These are phyloP conservation scores for Rhizophagus sp. DNA, from an alignment of 192 early-diverging fungal species.

Conservation along the genomic window DNA sequence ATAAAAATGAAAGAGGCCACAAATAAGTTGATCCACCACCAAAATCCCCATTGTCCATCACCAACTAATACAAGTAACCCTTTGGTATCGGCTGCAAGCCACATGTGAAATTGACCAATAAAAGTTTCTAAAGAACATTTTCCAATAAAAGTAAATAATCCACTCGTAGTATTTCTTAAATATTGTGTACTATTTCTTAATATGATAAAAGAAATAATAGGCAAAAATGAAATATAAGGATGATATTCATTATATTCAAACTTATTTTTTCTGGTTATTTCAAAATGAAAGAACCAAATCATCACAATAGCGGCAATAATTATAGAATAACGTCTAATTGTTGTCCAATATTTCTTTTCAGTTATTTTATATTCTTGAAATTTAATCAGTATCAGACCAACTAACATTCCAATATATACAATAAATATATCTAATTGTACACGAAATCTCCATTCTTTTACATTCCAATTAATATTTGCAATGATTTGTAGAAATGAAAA, in stretches of 20 bases:
- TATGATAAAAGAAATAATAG: constrained; percentile 62
- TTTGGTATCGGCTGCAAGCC: constrained; percentile 74
- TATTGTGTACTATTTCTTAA: constrained; percentile 62
- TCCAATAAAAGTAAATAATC: constrained; percentile 60
- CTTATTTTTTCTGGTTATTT: constrained; percentile 49
- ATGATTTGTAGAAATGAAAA: constrained; percentile 48
- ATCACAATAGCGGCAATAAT: constrained; percentile 43
- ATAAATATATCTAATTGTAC: constrained; percentile 66
- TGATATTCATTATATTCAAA: constrained; percentile 66
- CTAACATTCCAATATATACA: constrained; percentile 68
- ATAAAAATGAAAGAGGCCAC: not conserved
- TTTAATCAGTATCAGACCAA: constrained; percentile 53
- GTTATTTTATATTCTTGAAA: constrained; percentile 40
- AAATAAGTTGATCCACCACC: not conserved
- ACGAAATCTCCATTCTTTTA: constrained; percentile 71
- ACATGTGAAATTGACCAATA: constrained; percentile 79
- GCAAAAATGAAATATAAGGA: constrained; percentile 64
- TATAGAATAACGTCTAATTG: constrained; percentile 38
- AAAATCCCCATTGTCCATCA: not conserved
- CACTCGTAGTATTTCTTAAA: constrained; percentile 56
- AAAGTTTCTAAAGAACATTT: constrained; percentile 73
- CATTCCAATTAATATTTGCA: constrained; percentile 60
- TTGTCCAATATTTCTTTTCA: constrained; percentile 43
- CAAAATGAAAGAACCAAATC: constrained; percentile 56
- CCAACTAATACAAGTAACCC: constrained; percentile 57